phyloP scores from a whole-genome alignment of 768 basidiomycete species.

The Suillus lakei region DNA sequence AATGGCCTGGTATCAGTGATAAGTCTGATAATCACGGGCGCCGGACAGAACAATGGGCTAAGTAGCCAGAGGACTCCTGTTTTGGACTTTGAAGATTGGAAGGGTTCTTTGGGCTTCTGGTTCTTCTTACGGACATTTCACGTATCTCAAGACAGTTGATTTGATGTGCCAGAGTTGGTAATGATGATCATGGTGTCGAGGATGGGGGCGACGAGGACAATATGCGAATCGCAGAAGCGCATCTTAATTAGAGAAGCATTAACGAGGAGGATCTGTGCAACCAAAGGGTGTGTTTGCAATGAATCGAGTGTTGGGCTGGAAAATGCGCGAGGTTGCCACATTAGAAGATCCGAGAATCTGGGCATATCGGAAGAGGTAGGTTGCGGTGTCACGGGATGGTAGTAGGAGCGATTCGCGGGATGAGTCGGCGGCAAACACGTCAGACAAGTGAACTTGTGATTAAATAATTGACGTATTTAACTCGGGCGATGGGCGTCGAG shows the following conservation, averaged over 20 bases:
- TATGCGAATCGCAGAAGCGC: neutral
- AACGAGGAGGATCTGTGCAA: neutral
- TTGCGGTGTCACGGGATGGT: neutral
- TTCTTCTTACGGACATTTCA: slow-evolving; percentile 9
- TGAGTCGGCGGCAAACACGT: neutral
- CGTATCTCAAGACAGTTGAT: neutral
- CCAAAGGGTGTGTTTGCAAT: neutral
- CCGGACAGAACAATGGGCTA: neutral
- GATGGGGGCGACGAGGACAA: neutral
- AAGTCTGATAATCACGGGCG: neutral
- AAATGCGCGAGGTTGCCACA: too few species aligned
- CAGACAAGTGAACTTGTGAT: neutral
- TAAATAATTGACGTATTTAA: neutral
- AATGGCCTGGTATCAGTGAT: neutral
- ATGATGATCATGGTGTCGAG: slow-evolving; percentile 2
- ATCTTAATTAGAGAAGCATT: neutral
- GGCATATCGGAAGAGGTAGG: neutral
- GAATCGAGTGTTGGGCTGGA: neutral
- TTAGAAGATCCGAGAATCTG: neutral
- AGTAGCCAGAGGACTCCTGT: neutral
- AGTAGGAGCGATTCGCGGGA: too few species aligned
- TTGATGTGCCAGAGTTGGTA: too few species aligned
- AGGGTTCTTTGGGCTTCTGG: neutral
- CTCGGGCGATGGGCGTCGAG: neutral
- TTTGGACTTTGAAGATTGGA: neutral